These are phyloP conservation scores for Penstemon newberryi DNA, from an alignment of 257 asterid genomes.

Conservation along the genomic window DNA sequence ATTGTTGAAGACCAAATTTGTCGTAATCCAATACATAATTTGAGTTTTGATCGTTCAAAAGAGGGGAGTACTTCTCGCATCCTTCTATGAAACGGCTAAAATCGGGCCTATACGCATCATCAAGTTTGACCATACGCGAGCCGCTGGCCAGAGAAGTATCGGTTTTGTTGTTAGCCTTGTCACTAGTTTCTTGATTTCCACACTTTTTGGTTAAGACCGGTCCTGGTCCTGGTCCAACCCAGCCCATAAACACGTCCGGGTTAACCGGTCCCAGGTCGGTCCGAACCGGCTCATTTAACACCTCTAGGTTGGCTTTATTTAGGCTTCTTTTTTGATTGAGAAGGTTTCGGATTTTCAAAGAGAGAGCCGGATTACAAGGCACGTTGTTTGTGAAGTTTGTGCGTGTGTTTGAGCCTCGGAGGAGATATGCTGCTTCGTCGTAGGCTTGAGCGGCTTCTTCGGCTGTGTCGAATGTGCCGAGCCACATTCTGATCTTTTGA, in stretches of 20 bases:
- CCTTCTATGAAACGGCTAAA: slow-evolving; percentile 46
- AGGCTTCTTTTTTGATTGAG: slow-evolving; percentile 64
- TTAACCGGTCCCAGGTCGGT: too few relatives aligned
- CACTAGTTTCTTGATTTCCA: slow-evolving; percentile 20
- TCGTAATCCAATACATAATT: slow-evolving; percentile 33
- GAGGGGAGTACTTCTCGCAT: slow-evolving; percentile 33
- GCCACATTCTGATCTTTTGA: slow-evolving; percentile 91
- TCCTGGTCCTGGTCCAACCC: too few relatives aligned
- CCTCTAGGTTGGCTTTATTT: slow-evolving; percentile 30
- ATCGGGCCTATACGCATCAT: slow-evolving; percentile 62
- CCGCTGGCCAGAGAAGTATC: slow-evolving; percentile 17
- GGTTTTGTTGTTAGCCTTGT: slow-evolving; percentile 9
- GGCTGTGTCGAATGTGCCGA: slow-evolving; percentile 81
- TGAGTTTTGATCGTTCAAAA: slow-evolving; percentile 26
- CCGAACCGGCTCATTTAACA: too few relatives aligned
- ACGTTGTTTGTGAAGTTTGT: slow-evolving; percentile 61
- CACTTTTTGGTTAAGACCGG: slow-evolving; percentile 13
- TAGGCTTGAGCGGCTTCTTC: slow-evolving; percentile 91
- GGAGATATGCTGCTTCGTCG: slow-evolving; percentile 85
- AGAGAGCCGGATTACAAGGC: slow-evolving; percentile 74
- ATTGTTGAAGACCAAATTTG: slow-evolving; percentile 33
- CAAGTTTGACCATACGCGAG: slow-evolving; percentile 23
- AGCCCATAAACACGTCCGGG: too few relatives aligned
- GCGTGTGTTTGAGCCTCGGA: slow-evolving; percentile 73
- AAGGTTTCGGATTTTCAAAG: slow-evolving; percentile 69